phyloP scores from a whole-genome alignment of 225 moss, liverwort and hornwort genomes.

The Antitrichia curtipendula region DNA sequence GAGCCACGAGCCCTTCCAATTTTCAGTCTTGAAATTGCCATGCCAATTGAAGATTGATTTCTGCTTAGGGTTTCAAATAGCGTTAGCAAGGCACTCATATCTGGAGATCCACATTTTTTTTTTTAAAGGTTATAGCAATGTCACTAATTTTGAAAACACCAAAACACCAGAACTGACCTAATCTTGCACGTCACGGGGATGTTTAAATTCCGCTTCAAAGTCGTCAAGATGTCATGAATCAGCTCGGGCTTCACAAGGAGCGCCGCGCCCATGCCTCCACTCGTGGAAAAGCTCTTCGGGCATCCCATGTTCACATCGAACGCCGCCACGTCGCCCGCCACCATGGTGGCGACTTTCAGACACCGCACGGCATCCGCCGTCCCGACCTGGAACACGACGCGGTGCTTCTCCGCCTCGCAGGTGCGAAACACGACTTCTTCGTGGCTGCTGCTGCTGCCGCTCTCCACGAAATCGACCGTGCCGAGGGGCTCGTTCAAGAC shows the following conservation, averaged over 20 bases:
- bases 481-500: slow-evolving; percentile 43
- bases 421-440: slow-evolving; percentile 71
- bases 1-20: too few species aligned
- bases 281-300: slow-evolving; percentile 78
- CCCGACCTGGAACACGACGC: slow-evolving; percentile 86
- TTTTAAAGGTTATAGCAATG: not conserved
- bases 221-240: slow-evolving; percentile 79
- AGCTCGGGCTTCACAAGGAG: slow-evolving; percentile 77
- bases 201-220: slow-evolving; percentile 67
- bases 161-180: not conserved
- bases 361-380: slow-evolving; percentile 85
- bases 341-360: slow-evolving; percentile 56
- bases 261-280: slow-evolving; percentile 91
- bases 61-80: not conserved
- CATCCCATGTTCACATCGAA: slow-evolving; percentile 98
- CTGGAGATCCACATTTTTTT: not conserved
- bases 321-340: slow-evolving; percentile 70
- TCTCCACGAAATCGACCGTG: slow-evolving; percentile 85
- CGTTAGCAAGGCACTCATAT: not conserved
- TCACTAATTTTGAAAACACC: not conserved
- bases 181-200: slow-evolving; percentile 91
- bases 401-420: slow-evolving; percentile 58
- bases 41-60: not conserved
- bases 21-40: not conserved
- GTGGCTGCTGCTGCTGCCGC: slow-evolving; percentile 14